These are phyloP conservation scores for Colletotrichum chrysophilum DNA, from an alignment of 2,329 filamentous ascomycete genomes.

Conservation along the genomic window DNA sequence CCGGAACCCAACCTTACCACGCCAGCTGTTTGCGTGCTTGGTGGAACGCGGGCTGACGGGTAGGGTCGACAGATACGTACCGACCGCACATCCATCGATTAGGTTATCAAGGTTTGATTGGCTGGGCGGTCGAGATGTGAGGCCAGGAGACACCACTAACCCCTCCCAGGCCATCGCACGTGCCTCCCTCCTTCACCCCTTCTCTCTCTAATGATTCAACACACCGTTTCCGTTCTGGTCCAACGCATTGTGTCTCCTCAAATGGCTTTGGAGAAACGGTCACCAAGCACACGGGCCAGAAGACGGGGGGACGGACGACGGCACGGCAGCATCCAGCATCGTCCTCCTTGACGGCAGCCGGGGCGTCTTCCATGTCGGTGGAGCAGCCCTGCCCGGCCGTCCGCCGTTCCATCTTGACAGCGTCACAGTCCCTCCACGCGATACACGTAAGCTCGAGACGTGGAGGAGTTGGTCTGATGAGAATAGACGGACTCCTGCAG, in stretches of 20 bases:
- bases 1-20: background rate
- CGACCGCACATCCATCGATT: background rate
- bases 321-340: background rate
- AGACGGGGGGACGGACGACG: background rate
- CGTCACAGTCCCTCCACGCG: background rate
- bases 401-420: background rate
- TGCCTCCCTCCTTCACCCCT: background rate
- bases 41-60: background rate
- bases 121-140: background rate
- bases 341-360: background rate
- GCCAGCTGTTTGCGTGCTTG: background rate
- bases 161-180: background rate
- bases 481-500: background rate
- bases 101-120: conserved; percentile 12
- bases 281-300: background rate
- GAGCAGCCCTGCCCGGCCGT: background rate
- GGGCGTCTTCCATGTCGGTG: background rate
- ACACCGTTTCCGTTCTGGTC: background rate
- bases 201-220: background rate
- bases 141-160: background rate
- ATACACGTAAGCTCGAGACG: background rate
- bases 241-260: background rate
- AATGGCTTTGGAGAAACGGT: background rate
- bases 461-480: background rate
- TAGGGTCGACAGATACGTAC: background rate